Evolutionary conservation across 352 stramenopile species (phyloP), one percentile per base, ranked within the genome.

Genomic region (Pythium apleroticum): DNA sequence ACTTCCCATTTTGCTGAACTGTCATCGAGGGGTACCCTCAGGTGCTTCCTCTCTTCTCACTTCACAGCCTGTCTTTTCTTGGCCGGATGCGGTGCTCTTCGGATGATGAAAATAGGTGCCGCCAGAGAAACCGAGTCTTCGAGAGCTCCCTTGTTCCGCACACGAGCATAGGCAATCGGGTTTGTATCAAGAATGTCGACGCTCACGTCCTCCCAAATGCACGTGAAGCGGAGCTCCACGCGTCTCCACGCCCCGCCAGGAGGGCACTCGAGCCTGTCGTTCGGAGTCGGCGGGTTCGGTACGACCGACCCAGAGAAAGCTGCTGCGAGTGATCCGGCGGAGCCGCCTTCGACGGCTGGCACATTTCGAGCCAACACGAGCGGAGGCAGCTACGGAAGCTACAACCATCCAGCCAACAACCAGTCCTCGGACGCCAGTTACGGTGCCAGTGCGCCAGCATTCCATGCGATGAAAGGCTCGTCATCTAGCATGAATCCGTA

Each of bases 191-290:
- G 8, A 37, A 93, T 93, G 84, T 91, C 84, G 57, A 91, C 84
- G 65, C 76, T 93, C 50, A 93, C 80, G 58, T 93, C 84, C 20
- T 76, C 84, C 41, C 74, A 93, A 64, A 67, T 93, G 43, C 71
- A 88, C 63, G 73, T 93, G 25, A 90, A 90, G 65, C 82, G 81
- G 54, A 93, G 84, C 76, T 91, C 84, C 31, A 93, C 84, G 25
- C 70, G 84, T 12, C 79, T 90, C 7, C 84, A 91, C 45, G 84
- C 81, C 9, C 84, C 84, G 1, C 84, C 81, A 11, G 81, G 84
- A 20, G 84, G 81, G 3, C 73, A 58, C 25, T 93, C 84, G 39
- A 88, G 74, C 56, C 80, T 93, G 60, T 79, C 78, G 12, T 93
- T 93, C 49, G 84, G 68, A 25, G 66, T 63, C 9, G 74, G 72